Conservation (phyloP, 1,284 basidiomycete genomes). For the Leccinum ponderosum region DNA sequence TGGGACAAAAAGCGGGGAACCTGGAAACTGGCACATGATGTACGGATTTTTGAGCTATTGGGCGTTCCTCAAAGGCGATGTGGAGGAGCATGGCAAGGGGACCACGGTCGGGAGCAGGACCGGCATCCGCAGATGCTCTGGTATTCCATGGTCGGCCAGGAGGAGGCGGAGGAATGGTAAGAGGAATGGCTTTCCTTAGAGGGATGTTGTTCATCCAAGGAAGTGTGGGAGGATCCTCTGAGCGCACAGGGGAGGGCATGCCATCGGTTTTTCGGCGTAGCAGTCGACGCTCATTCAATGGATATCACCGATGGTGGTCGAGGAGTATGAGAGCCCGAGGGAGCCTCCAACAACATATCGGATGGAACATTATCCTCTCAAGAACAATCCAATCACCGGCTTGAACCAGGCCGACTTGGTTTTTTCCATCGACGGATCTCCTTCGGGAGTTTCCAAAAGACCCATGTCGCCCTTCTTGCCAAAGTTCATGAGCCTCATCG, state of each 20-base stretch:
- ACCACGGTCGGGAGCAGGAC: constrained; percentile 24
- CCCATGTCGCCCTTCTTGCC: constrained; percentile 39
- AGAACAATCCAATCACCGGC: constrained; percentile 22
- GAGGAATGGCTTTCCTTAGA: constrained; percentile 29
- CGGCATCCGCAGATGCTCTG: no score
- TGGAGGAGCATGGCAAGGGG: constrained; percentile 54
- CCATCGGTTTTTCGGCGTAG: constrained; percentile 28
- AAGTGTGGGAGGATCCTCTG: constrained; percentile 30
- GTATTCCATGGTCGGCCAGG: constrained; percentile 28
- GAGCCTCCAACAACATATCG: constrained; percentile 24
- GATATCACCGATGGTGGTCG: constrained; percentile 48
- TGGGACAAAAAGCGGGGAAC: constrained; percentile 8
- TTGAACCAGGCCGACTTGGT: constrained; percentile 32
- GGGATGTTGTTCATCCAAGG: constrained; percentile 41
- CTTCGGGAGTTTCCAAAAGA: constrained; percentile 34
- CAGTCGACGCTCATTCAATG: constrained; percentile 36
- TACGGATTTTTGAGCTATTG: constrained; percentile 20
- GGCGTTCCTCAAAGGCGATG: constrained; percentile 43
- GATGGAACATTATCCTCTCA: constrained; percentile 11
- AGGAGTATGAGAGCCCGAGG: constrained; percentile 13
- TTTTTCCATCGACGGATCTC: no score
- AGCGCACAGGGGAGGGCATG: constrained; percentile 25
- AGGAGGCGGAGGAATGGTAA: constrained; percentile 30
- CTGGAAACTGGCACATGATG: constrained; percentile 21
- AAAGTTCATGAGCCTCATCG: constrained; percentile 48